A percentile compares a stretch with the other conserved stretches of the same genome.
These are phyloP conservation scores for Talaromyces proteolyticus DNA, from an alignment of 495 filamentous ascomycete species.

Conservation along the genomic window DNA sequence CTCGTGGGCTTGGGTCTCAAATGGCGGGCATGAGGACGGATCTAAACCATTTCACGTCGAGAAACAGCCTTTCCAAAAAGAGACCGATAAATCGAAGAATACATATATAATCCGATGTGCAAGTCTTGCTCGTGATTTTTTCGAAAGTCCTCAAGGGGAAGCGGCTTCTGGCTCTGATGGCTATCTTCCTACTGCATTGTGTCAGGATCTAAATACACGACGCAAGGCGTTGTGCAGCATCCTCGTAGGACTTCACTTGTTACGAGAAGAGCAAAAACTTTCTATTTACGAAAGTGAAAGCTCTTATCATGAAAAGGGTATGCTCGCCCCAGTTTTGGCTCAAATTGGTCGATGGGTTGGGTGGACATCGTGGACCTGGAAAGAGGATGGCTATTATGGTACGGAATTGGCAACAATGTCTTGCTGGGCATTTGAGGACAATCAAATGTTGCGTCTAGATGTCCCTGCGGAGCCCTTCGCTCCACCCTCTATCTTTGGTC, in stretches of 20 bases:
- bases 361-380: conserved; percentile 65
- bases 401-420: conserved; percentile 60
- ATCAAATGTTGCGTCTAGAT: conserved; percentile 37
- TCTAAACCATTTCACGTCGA: conserved; percentile 12
- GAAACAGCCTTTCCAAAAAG: conserved; percentile 17
- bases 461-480: conserved; percentile 54
- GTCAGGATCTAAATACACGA: conserved; percentile 46
- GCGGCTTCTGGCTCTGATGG: conserved; percentile 45
- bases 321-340: conserved; percentile 64
- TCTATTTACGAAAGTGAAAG: conserved; percentile 56
- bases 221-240: conserved; percentile 59
- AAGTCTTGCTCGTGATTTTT: conserved; percentile 47
- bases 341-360: conserved; percentile 83
- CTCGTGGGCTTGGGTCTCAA: conserved; percentile 71
- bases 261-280: conserved; percentile 85
- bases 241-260: conserved; percentile 73
- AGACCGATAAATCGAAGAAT: conserved; percentile 25
- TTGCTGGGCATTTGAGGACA: conserved; percentile 55
- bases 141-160: conserved; percentile 47
- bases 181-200: conserved; percentile 55
- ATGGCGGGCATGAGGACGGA: conserved; percentile 45
- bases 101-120: conserved; percentile 38
- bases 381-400: conserved; percentile 55
- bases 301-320: conserved; percentile 40
- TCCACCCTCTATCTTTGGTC: conserved; percentile 65